Evolutionary conservation across 441 rosid genomes (phyloP).

Genomic region (Erysimum pusillum): DNA sequence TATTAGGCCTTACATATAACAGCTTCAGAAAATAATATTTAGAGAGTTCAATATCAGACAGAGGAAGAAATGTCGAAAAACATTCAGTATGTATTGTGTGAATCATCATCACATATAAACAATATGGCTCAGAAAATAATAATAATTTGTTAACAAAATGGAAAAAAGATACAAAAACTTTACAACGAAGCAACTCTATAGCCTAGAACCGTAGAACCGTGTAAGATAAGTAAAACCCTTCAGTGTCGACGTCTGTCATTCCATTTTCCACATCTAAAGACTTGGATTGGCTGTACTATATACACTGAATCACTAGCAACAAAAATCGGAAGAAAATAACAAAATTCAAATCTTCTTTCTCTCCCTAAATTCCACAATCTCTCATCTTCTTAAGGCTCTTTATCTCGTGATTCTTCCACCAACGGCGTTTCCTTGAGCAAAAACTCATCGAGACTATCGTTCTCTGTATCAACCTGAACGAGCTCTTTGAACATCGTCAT

Average conservation of each 20-base stretch:
- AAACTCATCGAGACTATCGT: slow-evolving; percentile 77
- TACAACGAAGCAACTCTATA: slow-evolving; percentile 27
- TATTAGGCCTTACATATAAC: not conserved
- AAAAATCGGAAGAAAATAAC: slow-evolving; percentile 22
- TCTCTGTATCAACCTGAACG: slow-evolving; percentile 79
- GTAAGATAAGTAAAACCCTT: slow-evolving; percentile 13
- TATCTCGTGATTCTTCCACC: slow-evolving; percentile 71
- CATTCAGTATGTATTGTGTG: not conserved
- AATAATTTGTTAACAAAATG: not conserved
- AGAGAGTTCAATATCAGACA: not conserved
- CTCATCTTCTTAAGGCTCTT: slow-evolving; percentile 42
- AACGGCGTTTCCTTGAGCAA: slow-evolving; percentile 67
- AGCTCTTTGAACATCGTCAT: slow-evolving; percentile 96
- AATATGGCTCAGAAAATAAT: too few relatives aligned
- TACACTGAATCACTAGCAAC: slow-evolving; percentile 16
- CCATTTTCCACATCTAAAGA: not conserved
- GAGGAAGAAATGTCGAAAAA: not conserved
- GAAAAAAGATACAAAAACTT: slow-evolving; percentile 5
- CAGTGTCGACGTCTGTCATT: not conserved
- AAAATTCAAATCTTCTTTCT: slow-evolving; percentile 7
- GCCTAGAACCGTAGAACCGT: not conserved
- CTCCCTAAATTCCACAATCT: slow-evolving; percentile 1
- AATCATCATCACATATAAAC: not conserved
- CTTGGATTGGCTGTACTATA: slow-evolving; percentile 16
- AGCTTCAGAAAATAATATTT: too few relatives aligned